These are phyloP conservation scores for Mucor piriformis DNA, from an alignment of 371 early-diverging fungal genomes.

Conservation along the genomic window DNA sequence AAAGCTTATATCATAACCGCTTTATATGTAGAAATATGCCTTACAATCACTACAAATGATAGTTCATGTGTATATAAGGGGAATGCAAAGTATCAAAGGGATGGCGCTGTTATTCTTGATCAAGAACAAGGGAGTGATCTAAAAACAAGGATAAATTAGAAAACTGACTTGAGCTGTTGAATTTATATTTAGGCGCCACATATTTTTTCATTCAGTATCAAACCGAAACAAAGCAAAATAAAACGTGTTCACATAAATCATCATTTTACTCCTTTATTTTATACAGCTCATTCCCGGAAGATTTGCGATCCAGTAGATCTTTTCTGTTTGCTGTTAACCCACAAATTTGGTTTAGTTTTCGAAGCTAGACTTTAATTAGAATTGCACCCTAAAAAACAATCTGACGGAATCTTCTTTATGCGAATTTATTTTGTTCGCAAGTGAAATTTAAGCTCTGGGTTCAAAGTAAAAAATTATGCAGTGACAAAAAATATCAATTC, in stretches of 20 bases:
- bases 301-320: no score
- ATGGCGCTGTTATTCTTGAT: neutral
- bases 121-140: neutral
- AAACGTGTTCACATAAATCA: neutral
- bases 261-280: no score
- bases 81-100: neutral
- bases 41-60: neutral
- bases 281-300: no score
- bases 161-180: neutral
- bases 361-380: no score
- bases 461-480: neutral
- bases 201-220: neutral
- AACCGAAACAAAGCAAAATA: neutral
- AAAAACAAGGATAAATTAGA: neutral
- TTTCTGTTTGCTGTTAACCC: no score
- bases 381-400: no score
- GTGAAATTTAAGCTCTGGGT: no score
- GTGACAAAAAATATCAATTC: no score
- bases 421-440: no score
- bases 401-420: no score
- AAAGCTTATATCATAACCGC: neutral
- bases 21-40: conserved; percentile 1
- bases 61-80: neutral
- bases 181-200: neutral
- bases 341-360: no score